A percentile compares a stretch with the other conserved stretches of the same genome.
Evolutionary conservation across 1,284 basidiomycete species (phyloP).

Genomic region (Ganoderma lucidum): DNA sequence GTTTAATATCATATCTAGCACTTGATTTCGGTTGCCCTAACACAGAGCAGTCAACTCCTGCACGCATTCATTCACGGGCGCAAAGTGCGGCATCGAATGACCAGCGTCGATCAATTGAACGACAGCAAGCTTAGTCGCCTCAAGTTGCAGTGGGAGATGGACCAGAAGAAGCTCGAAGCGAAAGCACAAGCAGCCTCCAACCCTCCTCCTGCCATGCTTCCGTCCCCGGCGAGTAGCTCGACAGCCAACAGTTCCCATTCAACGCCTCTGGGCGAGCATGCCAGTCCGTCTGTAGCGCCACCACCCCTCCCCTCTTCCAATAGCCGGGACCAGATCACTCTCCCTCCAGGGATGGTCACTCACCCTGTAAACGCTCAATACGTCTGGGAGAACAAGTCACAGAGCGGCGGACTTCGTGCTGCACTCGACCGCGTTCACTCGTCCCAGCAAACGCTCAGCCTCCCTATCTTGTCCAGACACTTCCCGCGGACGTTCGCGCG

Average conservation of each 20-base stretch:
- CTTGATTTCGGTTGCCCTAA: slow-evolving; percentile 43
- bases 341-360: slow-evolving; percentile 31
- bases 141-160: slow-evolving; percentile 22
- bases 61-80: slow-evolving; percentile 73
- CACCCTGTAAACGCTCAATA: slow-evolving; percentile 37
- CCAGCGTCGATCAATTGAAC: slow-evolving; percentile 54
- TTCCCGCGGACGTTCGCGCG: slow-evolving; percentile 79
- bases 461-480: slow-evolving; percentile 68
- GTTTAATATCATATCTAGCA: slow-evolving; percentile 42
- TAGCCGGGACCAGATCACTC: slow-evolving; percentile 20
- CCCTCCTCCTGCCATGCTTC: slow-evolving; percentile 67
- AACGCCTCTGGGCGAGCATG: slow-evolving; percentile 60
- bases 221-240: slow-evolving; percentile 74
- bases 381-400: slow-evolving; percentile 55
- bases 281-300: background rate
- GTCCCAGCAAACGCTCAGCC: slow-evolving; percentile 63
- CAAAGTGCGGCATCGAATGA: slow-evolving; percentile 57
- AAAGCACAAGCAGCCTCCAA: slow-evolving; percentile 26
- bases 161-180: slow-evolving; percentile 21
- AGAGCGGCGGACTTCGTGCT: slow-evolving; percentile 52
- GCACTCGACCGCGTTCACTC: slow-evolving; percentile 56
- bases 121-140: slow-evolving; percentile 26
- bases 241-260: slow-evolving; percentile 75
- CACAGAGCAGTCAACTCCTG: slow-evolving; percentile 68
- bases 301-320: slow-evolving; percentile 6